phyloP scores from a whole-genome alignment of 192 early-diverging fungal genomes.

The Linnemannia zychae region DNA sequence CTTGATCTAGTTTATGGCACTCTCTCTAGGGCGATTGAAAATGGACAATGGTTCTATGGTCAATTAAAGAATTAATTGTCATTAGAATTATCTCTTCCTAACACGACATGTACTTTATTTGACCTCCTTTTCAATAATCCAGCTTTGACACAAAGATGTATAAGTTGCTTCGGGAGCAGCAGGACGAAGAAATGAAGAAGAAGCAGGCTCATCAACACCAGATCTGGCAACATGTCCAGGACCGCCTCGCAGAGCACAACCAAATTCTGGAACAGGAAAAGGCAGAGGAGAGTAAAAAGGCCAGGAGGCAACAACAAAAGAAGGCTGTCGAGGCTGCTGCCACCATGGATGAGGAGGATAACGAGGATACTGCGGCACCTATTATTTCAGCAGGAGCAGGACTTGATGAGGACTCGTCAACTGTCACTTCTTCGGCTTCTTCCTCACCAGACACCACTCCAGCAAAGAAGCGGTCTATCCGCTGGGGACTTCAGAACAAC shows the following conservation, averaged over 20 bases:
- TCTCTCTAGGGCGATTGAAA: neutral
- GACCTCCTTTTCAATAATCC: neutral
- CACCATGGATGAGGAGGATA: constrained; percentile 1
- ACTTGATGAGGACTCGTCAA: constrained; percentile 11
- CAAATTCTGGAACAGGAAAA: constrained; percentile 34
- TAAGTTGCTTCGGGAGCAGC: constrained; percentile 28
- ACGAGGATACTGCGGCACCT: neutral
- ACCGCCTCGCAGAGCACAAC: constrained; percentile 46
- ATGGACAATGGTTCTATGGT: neutral
- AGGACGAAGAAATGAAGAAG: constrained; percentile 31
- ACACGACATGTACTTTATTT: neutral
- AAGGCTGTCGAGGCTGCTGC: neutral
- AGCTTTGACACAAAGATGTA: constrained; percentile 48
- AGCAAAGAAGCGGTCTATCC: constrained; percentile 37
- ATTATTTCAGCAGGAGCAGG: neutral
- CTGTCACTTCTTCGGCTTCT: constrained; percentile 27
- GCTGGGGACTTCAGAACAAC: constrained; percentile 48
- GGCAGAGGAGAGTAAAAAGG: constrained; percentile 10
- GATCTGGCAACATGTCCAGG: constrained; percentile 56
- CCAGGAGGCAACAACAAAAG: constrained; percentile 7
- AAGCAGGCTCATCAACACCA: constrained; percentile 43
- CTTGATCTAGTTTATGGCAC: neutral
- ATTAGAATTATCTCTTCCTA: neutral
- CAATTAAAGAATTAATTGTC: neutral
- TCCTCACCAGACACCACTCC: constrained; percentile 19